These are phyloP conservation scores for Scytalidium sp. DNA, from an alignment of 2,329 filamentous ascomycete genomes.

Conservation along the genomic window DNA sequence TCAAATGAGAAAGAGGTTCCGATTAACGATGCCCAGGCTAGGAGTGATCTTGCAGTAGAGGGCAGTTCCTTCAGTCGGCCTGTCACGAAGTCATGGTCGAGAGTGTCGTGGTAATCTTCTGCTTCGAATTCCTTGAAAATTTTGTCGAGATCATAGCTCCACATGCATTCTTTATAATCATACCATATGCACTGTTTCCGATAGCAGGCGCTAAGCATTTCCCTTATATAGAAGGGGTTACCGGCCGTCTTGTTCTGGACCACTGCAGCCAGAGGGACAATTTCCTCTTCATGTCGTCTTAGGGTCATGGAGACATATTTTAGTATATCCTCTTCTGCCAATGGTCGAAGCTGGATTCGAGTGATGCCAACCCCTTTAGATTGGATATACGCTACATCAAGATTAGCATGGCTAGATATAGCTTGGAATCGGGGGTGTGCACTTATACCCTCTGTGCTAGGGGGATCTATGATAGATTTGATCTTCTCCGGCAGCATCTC, in stretches of 20 bases:
- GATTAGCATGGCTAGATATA: slow-evolving; percentile 18
- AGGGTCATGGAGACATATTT: slow-evolving; percentile 82
- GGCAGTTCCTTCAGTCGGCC: slow-evolving; percentile 76
- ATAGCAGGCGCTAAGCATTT: slow-evolving; percentile 86
- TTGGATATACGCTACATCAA: slow-evolving; percentile 23
- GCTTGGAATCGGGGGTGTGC: slow-evolving; percentile 17
- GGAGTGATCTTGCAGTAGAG: slow-evolving; percentile 67
- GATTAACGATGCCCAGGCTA: slow-evolving; percentile 83
- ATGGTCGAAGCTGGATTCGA: slow-evolving; percentile 66
- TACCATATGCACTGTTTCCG: slow-evolving; percentile 88
- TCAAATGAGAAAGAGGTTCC: slow-evolving; percentile 83
- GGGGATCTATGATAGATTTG: slow-evolving; percentile 50
- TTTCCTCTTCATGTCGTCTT: slow-evolving; percentile 67
- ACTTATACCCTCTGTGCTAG: slow-evolving; percentile 49
- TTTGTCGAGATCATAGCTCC: slow-evolving; percentile 82
- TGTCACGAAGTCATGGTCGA: slow-evolving; percentile 80
- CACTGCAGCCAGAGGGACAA: slow-evolving; percentile 75
- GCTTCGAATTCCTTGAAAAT: slow-evolving; percentile 83
- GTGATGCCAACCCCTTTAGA: slow-evolving; percentile 58
- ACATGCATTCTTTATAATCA: slow-evolving; percentile 77
- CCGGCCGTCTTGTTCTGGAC: slow-evolving; percentile 86
- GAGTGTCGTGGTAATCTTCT: slow-evolving; percentile 72
- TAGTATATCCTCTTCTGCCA: slow-evolving; percentile 76
- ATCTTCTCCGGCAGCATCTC: slow-evolving; percentile 57
- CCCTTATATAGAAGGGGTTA: slow-evolving; percentile 87